A percentile compares a stretch with the other conserved stretches of the same genome.
These are phyloP conservation scores for Podaxis sp. DNA, from an alignment of 768 basidiomycete species.

Conservation along the genomic window DNA sequence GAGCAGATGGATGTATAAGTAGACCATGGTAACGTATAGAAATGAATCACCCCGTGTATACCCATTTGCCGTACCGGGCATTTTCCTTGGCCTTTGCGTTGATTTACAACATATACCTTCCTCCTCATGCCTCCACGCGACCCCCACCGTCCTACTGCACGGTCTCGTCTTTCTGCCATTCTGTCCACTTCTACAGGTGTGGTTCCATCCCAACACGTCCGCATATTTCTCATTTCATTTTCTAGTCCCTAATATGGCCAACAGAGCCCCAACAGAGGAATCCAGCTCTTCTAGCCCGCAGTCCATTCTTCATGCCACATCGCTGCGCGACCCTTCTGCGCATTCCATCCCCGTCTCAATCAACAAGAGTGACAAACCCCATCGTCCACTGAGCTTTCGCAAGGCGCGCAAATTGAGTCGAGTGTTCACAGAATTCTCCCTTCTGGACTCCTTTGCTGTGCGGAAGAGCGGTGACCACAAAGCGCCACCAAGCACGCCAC, in stretches of 20 bases:
- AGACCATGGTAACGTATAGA: conserved; percentile 10
- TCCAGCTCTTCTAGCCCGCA: not conserved
- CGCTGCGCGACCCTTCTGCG: not conserved
- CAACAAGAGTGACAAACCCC: not conserved
- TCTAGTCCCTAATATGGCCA: not conserved
- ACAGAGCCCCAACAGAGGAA: not conserved
- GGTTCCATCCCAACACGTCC: not conserved
- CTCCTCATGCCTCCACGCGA: not conserved
- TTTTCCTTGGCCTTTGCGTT: too few relatives aligned
- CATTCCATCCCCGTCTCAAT: not conserved
- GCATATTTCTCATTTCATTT: not conserved
- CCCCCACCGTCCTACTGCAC: not conserved
- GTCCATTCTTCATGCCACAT: not conserved
- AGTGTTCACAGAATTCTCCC: conserved; percentile 37
- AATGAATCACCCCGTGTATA: conserved; percentile 1
- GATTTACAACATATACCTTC: too few relatives aligned
- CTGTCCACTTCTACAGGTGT: not conserved
- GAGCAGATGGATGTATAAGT: not conserved
- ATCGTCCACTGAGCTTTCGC: not conserved
- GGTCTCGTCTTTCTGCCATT: not conserved
- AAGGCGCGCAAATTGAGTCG: conserved; percentile 41
- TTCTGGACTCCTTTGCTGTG: conserved; percentile 8
- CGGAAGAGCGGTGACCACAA: conserved; percentile 2
- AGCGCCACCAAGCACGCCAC: not conserved
- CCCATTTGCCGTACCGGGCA: not conserved